These are phyloP conservation scores for Lepidium campestre DNA, from an alignment of 441 rosid species.

Conservation along the genomic window DNA sequence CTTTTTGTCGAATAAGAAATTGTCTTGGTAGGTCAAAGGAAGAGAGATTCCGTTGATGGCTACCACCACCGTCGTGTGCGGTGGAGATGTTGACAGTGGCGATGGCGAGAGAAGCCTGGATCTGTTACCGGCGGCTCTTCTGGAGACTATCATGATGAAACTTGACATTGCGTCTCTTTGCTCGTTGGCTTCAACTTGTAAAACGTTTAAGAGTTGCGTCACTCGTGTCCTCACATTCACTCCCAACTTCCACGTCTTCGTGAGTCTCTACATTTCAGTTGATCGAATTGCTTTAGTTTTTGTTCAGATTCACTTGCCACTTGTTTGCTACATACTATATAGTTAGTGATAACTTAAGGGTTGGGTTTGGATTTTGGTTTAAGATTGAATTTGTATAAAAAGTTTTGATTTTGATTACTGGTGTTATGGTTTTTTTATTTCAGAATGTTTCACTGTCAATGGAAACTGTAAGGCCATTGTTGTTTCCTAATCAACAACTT, in stretches of 20 bases:
- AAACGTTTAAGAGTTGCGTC: constrained; percentile 43
- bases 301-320: neutral
- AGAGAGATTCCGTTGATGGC: constrained; percentile 11
- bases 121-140: constrained; percentile 59
- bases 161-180: constrained; percentile 76
- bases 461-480: constrained; percentile 56
- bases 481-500: constrained; percentile 64
- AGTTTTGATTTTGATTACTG: neutral
- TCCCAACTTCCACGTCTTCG: constrained; percentile 67
- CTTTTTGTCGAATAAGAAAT: neutral
- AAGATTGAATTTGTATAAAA: neutral
- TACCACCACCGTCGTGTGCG: neutral
- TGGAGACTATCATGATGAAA: constrained; percentile 64
- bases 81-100: constrained; percentile 4
- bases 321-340: neutral
- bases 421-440: neutral
- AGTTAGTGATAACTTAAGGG: neutral
- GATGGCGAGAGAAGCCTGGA: constrained; percentile 40
- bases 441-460: constrained; percentile 64
- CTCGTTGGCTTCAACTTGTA: constrained; percentile 67
- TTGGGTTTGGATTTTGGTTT: neutral
- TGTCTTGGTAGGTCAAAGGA: neutral
- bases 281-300: neutral
- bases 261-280: constrained; percentile 18
- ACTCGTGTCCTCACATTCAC: constrained; percentile 69